Percentiles rank a stretch among this genome's conserved stretches.
Evolutionary conservation across 208 protist genomes (phyloP).

Genomic region (Leishmania lainsoni): DNA sequence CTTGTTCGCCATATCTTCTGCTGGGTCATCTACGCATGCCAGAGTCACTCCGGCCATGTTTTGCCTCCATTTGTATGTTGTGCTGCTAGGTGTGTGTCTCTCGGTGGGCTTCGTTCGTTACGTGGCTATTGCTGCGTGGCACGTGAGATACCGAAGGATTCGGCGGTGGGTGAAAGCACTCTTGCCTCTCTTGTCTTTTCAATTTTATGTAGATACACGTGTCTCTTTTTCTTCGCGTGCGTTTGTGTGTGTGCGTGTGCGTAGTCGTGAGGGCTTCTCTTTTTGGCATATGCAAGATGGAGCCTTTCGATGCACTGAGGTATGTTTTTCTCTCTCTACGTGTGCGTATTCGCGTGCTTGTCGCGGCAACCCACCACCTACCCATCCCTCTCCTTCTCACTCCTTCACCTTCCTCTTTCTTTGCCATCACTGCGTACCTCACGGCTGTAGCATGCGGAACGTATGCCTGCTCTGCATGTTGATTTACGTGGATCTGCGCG

Average conservation of each 20-base stretch:
- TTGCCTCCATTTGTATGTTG: neutral
- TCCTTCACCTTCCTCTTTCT: neutral
- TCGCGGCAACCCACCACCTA: neutral
- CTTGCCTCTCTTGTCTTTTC: conserved; percentile 7
- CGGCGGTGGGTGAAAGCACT: neutral
- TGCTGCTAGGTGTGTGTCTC: neutral
- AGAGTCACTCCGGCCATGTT: neutral
- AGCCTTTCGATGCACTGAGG: too few species aligned
- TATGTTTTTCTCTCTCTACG: too few species aligned
- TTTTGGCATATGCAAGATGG: too few species aligned
- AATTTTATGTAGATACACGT: neutral
- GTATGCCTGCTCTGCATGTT: neutral
- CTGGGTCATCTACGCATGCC: too few species aligned
- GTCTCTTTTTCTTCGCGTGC: neutral
- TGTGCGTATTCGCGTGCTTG: neutral
- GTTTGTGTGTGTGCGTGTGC: neutral
- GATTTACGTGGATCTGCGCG: neutral
- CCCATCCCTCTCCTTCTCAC: neutral
- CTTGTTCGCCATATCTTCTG: neutral
- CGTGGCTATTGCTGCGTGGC: neutral
- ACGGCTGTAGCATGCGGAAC: neutral
- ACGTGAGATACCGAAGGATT: neutral
- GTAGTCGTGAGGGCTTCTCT: too few species aligned
- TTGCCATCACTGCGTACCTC: neutral
- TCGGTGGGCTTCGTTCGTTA: neutral